phyloP scores from a whole-genome alignment of 768 basidiomycete genomes.

The Xerocomellus dryophilus region DNA sequence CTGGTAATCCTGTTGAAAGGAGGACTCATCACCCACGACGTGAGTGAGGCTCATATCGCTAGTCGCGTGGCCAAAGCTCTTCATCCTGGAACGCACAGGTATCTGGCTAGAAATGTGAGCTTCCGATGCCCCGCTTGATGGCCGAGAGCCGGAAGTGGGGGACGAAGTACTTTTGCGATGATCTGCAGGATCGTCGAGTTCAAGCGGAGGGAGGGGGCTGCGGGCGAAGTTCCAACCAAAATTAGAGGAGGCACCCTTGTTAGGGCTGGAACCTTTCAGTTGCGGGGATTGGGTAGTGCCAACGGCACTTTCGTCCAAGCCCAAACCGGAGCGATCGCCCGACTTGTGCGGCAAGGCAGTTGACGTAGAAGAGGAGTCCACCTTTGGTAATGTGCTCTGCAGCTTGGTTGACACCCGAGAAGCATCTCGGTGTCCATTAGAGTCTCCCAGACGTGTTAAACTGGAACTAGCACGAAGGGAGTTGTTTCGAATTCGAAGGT shows the following conservation, averaged over 20 bases:
- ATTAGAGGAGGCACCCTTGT: constrained; percentile 24
- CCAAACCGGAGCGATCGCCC: constrained; percentile 1
- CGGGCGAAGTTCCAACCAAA: constrained; percentile 43
- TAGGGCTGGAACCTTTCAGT: constrained; percentile 7
- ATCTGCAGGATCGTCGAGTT: constrained; percentile 29
- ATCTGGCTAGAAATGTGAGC: constrained; percentile 38
- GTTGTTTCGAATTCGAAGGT: constrained; percentile 1
- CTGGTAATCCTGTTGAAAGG: constrained; percentile 26
- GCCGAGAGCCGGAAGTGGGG: constrained; percentile 24
- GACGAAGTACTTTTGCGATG: constrained; percentile 21
- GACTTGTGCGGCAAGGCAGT: not conserved
- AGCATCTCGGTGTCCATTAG: constrained; percentile 5
- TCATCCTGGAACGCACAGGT: constrained; percentile 42
- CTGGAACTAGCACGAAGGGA: constrained; percentile 22
- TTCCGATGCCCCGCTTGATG: constrained; percentile 27
- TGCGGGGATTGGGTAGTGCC: not conserved
- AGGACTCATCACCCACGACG: constrained; percentile 23
- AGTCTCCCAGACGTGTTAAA: constrained; percentile 10
- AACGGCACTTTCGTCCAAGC: not conserved
- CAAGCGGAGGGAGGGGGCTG: constrained; percentile 39
- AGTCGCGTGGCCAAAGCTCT: constrained; percentile 20
- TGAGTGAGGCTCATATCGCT: constrained; percentile 25
- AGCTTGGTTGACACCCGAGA: constrained; percentile 1
- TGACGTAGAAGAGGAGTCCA: not conserved
- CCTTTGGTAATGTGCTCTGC: constrained; percentile 3